Conservation (phyloP, 2,329 filamentous ascomycete species). For the Sporothrix globosa region DNA sequence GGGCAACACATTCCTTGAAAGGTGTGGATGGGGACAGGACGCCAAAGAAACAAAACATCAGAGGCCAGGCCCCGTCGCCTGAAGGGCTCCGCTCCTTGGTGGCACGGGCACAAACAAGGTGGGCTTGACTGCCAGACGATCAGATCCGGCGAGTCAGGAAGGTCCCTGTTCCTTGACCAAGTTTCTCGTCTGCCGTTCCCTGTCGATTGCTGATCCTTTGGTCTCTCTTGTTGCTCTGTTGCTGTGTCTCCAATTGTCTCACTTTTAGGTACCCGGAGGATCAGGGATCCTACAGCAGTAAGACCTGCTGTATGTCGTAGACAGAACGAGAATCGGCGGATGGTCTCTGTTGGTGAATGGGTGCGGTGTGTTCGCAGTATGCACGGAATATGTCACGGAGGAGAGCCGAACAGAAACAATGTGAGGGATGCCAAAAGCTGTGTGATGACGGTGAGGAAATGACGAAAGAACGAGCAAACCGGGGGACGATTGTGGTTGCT, state of each 20-base stretch:
- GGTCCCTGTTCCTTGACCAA: neutral
- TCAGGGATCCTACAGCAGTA: conserved; percentile 25
- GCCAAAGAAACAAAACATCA: conserved; percentile 15
- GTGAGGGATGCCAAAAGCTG: conserved; percentile 11
- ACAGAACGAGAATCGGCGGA: conserved; percentile 4
- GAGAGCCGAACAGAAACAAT: conserved; percentile 13
- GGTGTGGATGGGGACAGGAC: neutral
- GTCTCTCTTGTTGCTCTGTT: neutral
- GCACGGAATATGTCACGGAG: neutral
- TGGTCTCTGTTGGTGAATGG: conserved; percentile 15
- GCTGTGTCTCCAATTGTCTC: conserved; percentile 28
- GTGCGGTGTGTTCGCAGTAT: neutral
- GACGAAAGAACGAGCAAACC: neutral
- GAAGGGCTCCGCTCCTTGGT: conserved; percentile 10
- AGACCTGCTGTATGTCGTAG: conserved; percentile 12
- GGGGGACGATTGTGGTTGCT: neutral
- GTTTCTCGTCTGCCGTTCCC: conserved; percentile 14
- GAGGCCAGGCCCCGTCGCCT: neutral
- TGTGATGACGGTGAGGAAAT: neutral
- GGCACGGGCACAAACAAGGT: conserved; percentile 12
- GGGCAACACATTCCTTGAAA: conserved; percentile 28
- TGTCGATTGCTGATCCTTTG: conserved; percentile 8
- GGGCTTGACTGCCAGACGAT: neutral
- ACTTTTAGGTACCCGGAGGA: neutral
- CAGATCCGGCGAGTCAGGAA: conserved; percentile 20